Conservation (phyloP, 768 basidiomycete species). For the Cantharellus cinnabarinus region DNA sequence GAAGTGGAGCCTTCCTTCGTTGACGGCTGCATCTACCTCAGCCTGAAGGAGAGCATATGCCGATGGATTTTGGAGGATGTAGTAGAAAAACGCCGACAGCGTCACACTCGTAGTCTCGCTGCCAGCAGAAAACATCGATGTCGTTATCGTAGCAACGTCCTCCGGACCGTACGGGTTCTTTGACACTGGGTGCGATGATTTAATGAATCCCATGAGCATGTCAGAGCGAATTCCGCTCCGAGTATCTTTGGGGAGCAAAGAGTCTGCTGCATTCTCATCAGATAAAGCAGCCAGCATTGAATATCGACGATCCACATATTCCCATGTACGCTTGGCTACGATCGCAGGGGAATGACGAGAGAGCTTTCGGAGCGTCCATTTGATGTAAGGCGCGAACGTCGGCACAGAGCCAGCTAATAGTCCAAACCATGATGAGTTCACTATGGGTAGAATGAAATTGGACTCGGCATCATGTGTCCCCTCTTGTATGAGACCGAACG, state of each 20-base stretch:
- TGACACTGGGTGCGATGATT: not conserved
- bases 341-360: not conserved
- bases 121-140: not conserved
- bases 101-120: not conserved
- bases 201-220: not conserved
- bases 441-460: not conserved
- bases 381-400: not conserved
- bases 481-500: not conserved
- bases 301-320: not conserved
- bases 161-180: not conserved
- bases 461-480: not conserved
- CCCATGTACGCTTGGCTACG: not conserved
- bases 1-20: not conserved
- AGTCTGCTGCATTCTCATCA: not conserved
- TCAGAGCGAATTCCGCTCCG: not conserved
- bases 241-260: no score
- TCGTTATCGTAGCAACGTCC: not conserved
- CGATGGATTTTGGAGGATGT: not conserved
- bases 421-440: not conserved
- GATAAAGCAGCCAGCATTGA: not conserved
- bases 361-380: not conserved
- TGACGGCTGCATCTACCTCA: not conserved
- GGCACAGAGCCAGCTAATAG: not conserved
- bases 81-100: not conserved
- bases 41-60: not conserved